Conservation (phyloP, 306 rosid genomes). For the Ochetophila trinervis region DNA sequence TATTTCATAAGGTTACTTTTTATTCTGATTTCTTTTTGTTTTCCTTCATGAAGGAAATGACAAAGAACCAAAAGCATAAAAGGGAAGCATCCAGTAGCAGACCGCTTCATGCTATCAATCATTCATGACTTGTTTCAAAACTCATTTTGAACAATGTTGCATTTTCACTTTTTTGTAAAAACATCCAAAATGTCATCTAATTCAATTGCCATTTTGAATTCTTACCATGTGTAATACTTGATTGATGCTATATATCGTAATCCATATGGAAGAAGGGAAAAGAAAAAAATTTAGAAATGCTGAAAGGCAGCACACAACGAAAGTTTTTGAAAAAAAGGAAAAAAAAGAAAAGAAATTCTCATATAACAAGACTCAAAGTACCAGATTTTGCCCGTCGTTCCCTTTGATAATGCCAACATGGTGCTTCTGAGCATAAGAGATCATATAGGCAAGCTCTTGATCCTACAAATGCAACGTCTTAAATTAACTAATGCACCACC, state of each 20-base stretch:
- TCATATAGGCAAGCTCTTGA: conserved; percentile 66
- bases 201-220: conserved; percentile 2
- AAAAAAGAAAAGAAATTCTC: no score
- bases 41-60: no score
- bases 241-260: background rate
- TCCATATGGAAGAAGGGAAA: background rate
- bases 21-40: no score
- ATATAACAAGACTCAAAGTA: conserved; percentile 21
- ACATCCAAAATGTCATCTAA: background rate
- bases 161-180: no score
- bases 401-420: conserved; percentile 38
- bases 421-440: conserved; percentile 67
- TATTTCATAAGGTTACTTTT: no score
- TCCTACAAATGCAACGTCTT: conserved; percentile 37
- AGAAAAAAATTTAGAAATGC: background rate
- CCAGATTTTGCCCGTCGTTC: conserved; percentile 40
- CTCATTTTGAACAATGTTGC: background rate
- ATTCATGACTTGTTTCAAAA: background rate
- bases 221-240: background rate
- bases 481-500: conserved; percentile 8
- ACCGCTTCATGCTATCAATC: background rate
- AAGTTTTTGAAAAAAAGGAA: background rate
- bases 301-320: conserved; percentile 3
- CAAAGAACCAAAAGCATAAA: no score
- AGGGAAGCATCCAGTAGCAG: no score